phyloP scores from a whole-genome alignment of 1,284 basidiomycete genomes.

The Tilletia walkeri region DNA sequence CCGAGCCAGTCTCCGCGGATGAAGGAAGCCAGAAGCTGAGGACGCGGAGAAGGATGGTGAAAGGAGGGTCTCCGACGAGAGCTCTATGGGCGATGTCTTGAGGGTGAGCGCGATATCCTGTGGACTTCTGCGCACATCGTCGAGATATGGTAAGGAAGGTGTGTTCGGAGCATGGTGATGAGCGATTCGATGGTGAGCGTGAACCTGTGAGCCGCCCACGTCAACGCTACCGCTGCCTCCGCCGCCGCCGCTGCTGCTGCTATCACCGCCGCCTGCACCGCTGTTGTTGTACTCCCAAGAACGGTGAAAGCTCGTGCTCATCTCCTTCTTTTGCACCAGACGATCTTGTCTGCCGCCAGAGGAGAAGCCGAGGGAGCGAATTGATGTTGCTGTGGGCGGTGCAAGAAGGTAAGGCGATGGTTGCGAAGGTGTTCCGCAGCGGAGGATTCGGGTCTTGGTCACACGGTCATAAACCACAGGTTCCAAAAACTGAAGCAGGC shows the following conservation, averaged over 20 bases:
- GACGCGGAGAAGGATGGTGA: neutral
- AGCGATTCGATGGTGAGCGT: neutral
- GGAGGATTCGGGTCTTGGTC: no score
- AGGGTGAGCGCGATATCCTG: constrained; percentile 1
- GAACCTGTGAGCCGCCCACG: neutral
- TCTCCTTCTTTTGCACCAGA: neutral
- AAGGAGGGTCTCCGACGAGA: neutral
- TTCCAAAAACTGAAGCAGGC: no score
- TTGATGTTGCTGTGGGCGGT: no score
- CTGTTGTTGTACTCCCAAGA: neutral
- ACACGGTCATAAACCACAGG: no score
- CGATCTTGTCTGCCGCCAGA: no score
- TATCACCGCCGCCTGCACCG: neutral
- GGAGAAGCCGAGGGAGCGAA: no score
- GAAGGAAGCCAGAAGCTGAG: neutral
- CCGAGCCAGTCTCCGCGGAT: constrained; percentile 9
- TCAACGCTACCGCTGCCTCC: neutral
- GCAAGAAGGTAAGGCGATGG: no score
- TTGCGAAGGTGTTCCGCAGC: no score
- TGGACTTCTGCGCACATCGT: neutral
- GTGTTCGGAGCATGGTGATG: neutral
- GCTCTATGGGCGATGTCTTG: neutral
- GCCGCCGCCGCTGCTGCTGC: neutral
- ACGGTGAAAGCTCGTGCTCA: neutral
- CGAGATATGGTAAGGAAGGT: neutral